Evolutionary conservation across 176 grass and related monocot species (phyloP).

Genomic region (Oryza nivara): DNA sequence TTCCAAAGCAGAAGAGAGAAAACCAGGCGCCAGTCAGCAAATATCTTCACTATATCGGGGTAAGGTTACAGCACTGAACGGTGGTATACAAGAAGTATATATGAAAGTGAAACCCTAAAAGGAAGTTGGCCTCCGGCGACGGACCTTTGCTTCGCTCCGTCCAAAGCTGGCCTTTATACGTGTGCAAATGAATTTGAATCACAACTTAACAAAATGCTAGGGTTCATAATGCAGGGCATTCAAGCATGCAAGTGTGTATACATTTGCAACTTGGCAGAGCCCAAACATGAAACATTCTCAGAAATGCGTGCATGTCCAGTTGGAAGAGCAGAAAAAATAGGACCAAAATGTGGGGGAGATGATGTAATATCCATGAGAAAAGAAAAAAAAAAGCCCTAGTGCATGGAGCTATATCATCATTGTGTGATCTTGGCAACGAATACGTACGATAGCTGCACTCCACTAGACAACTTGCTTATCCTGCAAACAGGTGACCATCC

Average conservation of each 20-base stretch:
- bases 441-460: neutral
- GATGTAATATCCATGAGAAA: conserved; percentile 8
- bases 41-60: too few species aligned
- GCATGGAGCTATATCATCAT: neutral
- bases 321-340: neutral
- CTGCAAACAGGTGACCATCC: neutral
- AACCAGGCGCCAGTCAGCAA: too few species aligned
- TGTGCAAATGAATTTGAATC: too few species aligned
- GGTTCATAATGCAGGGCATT: neutral
- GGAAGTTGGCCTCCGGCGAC: too few species aligned
- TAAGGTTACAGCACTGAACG: too few species aligned
- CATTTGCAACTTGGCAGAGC: conserved; percentile 4
- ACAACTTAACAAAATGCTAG: too few species aligned
- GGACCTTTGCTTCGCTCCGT: too few species aligned
- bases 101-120: too few species aligned
- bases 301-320: neutral
- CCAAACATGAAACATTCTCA: neutral
- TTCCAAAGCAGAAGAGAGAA: too few species aligned
- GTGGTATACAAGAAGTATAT: too few species aligned
- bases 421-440: neutral
- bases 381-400: conserved; percentile 20
- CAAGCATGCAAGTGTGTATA: neutral
- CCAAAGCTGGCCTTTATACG: too few species aligned
- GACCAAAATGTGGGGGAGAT: neutral
- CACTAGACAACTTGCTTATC: conserved; percentile 18